Evolutionary conservation across 2,329 filamentous ascomycete species (phyloP), one percentile per base, ranked within the genome.

Genomic region (Colletotrichum simmondsii): DNA sequence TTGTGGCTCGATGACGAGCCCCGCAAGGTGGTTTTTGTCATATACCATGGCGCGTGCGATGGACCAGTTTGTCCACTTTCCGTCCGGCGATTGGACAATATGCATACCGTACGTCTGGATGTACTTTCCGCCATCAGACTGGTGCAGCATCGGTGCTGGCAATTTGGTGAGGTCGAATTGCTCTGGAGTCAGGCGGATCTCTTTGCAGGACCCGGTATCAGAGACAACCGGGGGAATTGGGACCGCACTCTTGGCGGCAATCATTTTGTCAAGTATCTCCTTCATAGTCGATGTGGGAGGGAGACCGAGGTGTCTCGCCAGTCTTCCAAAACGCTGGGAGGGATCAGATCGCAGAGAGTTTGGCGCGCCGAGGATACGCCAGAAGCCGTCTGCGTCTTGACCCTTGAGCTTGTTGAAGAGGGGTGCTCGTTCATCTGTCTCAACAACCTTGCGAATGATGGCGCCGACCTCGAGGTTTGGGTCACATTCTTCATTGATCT

Each of bases 371-470:
- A 89, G 80, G 26, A 88, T 87, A 11, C 86, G 80, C 73, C 80
- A 88, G 0, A 89, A 78, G 10, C 87, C 87, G 52, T 86, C 75
- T 19, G 42, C 42, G 37, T 83, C 75, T 5, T 79, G 78, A 1
- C 87, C 87, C 65, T 83, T 86, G 65, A 89, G 68, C 30, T 88
- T 89, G 77, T 88, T 86, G 81, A 89, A 87, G 0, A 89, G 81
- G 0, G 87, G 86, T 1, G 87, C 87, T 62, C 85, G 86, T 68
- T 82, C 83, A 56, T 86, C 75, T 0, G 78, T 83, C 72, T 89
- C 87, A 71, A 81, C 84, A 10, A 84, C 85, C 16, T 77, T 78
- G 4, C 87, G 81, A 4, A 84, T 85, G 65, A 88, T 87, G 14
- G 87, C 87, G 4, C 78, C 84, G 0, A 80, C 83, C 75, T 88